Evolutionary conservation across 1,284 basidiomycete genomes (phyloP), one percentile per base, ranked within the genome.

Genomic region (Inonotus hispidus): DNA sequence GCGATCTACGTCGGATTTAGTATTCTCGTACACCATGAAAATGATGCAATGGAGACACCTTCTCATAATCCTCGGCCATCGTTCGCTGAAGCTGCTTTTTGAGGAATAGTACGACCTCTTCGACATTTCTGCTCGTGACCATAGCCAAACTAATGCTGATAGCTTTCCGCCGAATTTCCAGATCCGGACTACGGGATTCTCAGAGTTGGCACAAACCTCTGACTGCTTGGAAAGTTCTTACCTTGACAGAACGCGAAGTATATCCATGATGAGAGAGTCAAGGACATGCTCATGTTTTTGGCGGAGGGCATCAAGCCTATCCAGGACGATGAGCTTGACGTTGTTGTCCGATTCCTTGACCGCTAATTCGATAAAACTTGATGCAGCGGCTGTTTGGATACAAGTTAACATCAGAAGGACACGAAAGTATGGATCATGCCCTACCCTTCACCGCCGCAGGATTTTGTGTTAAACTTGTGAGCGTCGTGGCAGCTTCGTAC

Each of bases 331-430:
- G 61, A 99, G 84, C 76, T 99, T 99, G 75, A 98, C 96, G 69
- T 99, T 99, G 79, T 99, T 99, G 79, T 98, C 96, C 1, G 94
- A 94, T 76, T 98, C 95, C 77, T 95, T 96, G 71, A 92, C 82
- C 61, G 95, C 88, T 60, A 99, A 85, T 68, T 88, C 92, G 69
- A 98, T 93, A 67, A 98, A 88, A 61, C 87, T 92, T 11, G 88
- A 85, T 0, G 94, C 95, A 52, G 96, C 90, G 64, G 97, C 95
- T 94, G 66, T 4, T 56, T 19, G 43, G 32, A 69, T 54, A 39
- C 8, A 8, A 29, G 37, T 19, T 23, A 14, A 8, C 16, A 14
- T 32, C 3, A 32, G 29, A 16, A 10, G 2, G 8, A 2, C 16
- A 59, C n/a, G 19, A 10, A 25, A 45, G 14, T n/a, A 7, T 25